Conservation (phyloP, 495 filamentous ascomycete genomes). For the Tuber calosporum region DNA sequence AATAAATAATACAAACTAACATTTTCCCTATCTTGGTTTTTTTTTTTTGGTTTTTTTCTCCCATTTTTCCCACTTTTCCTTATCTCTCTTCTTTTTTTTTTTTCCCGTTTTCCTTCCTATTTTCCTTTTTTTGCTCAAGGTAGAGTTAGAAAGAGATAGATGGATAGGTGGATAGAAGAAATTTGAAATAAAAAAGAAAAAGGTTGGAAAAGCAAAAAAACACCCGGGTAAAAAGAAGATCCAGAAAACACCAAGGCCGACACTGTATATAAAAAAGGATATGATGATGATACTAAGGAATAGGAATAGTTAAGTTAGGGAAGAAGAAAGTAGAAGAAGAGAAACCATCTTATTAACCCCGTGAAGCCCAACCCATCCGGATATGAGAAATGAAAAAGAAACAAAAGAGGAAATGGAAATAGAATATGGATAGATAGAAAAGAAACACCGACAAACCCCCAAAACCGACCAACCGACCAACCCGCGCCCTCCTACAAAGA, state of each 20-base stretch:
- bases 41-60: too few relatives aligned
- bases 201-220: constrained; percentile 1
- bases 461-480: neutral
- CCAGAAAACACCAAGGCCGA: neutral
- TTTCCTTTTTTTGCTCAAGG: neutral
- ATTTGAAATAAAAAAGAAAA: neutral
- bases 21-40: neutral
- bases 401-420: neutral
- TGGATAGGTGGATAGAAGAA: neutral
- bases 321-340: neutral
- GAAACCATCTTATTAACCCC: constrained; percentile 5
- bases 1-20: constrained; percentile 3
- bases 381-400: constrained; percentile 1
- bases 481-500: neutral
- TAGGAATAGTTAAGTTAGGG: neutral
- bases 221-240: neutral
- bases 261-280: constrained; percentile 3
- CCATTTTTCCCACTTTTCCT: neutral
- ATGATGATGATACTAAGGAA: constrained; percentile 4
- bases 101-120: neutral
- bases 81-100: too few relatives aligned
- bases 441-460: neutral
- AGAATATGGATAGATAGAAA: neutral
- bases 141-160: neutral
- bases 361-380: constrained; percentile 5